Evolutionary conservation across 768 basidiomycete genomes (phyloP), one percentile per base, ranked within the genome.

Genomic region (Gloeophyllum trabeum): DNA sequence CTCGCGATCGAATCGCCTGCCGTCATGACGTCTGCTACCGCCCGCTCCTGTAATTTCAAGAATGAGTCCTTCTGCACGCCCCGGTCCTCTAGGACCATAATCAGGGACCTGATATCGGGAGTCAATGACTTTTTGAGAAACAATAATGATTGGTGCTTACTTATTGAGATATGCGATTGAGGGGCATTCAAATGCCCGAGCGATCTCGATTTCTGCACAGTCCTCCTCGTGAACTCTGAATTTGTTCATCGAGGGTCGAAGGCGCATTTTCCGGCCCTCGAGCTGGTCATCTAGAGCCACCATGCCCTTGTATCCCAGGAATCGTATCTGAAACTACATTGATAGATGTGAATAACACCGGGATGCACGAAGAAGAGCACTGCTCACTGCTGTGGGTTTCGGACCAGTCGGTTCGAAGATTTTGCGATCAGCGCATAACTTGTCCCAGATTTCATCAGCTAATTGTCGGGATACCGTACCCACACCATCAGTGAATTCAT

Each of bases 21-120:
- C 34, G 71, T 79, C 21, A 68, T 67, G 21, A 78, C 70, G 1
- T 70, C 61, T 0, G 70, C 67, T 2, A 85, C 71, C 2, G 77
- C 75, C 0, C 54, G 47, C 16, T 75, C 63, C 49, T 90, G 89
- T 1, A 90, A 68, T 6, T 64, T 57, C 28, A 77, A 36, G 51
- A 92, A 85, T 3, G 62, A 68, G 0, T 76, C 64, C 45, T 59
- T 64, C 5, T 63, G 61, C 13, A 88, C 79, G 1, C 79, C 79
- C 6, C 81, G 68, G 46, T 84, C 81, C 54, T 92, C 89, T 5
- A 92, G 63, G 3, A 86, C 64, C 79, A 82, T 87, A 22, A 89
- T 70, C 10, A 88, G 55, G 2, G 83, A 73, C 43, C 86, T 89
- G 39, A 1, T 20, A 12, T 23, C 36, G 18, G 30, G 35, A 35